Percentiles rank a stretch among this genome's conserved stretches.
Evolutionary conservation across 108 stramenopile species (phyloP).

Genomic region (Fragilariopsis cylindrus): DNA sequence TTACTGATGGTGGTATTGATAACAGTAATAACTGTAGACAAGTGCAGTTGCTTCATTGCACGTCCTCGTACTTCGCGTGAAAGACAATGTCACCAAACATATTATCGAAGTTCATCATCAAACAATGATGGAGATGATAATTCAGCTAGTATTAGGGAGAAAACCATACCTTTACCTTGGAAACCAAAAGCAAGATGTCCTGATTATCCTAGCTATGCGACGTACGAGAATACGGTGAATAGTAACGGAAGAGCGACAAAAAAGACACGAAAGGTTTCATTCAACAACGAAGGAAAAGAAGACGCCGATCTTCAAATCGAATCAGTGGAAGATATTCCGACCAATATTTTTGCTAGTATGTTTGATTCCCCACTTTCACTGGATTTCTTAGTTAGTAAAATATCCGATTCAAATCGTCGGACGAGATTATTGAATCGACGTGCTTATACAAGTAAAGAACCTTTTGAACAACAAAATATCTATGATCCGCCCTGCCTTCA

Average conservation of each 20-base stretch:
- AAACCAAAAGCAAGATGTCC: not conserved
- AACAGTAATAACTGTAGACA: no score
- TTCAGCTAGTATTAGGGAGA: not conserved
- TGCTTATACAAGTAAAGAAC: slow-evolving; percentile 17
- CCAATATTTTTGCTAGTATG: not conserved
- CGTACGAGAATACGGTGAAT: not conserved
- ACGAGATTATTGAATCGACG: slow-evolving; percentile 20
- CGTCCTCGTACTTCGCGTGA: no score
- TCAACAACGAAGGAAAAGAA: not conserved
- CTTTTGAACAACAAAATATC: slow-evolving; percentile 19
- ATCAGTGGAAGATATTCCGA: not conserved
- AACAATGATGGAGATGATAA: not conserved
- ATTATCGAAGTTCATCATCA: not conserved
- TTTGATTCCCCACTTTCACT: not conserved
- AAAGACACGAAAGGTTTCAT: not conserved
- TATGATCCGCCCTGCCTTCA: slow-evolving; percentile 22
- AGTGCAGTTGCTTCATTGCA: no score
- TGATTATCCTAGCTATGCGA: slow-evolving; percentile 8
- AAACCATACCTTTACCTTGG: not conserved
- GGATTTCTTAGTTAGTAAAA: slow-evolving; percentile 7
- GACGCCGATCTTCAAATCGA: not conserved
- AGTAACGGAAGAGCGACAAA: not conserved
- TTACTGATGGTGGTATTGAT: no score
- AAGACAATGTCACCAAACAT: no score
- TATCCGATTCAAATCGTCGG: not conserved